These are phyloP conservation scores for Tolypocladium nubicola DNA, from an alignment of 2,329 filamentous ascomycete genomes.

Conservation along the genomic window DNA sequence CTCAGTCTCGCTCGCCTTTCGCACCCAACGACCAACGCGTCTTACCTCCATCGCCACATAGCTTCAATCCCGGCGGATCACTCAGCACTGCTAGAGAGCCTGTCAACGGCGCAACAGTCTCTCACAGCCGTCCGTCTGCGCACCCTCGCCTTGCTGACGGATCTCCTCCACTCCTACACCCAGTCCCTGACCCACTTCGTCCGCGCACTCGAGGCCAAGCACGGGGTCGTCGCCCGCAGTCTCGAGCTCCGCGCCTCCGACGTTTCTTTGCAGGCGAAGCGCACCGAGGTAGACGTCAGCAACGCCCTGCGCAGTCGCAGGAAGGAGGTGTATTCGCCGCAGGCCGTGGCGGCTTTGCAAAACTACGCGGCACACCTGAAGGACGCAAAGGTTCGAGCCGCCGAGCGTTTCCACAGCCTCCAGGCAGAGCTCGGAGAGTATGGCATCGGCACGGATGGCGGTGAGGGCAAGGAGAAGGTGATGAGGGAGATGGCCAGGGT, in stretches of 20 bases:
- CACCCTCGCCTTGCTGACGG: constrained; percentile 23
- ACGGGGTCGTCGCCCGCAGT: constrained; percentile 38
- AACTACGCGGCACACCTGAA: constrained; percentile 39
- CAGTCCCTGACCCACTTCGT: constrained; percentile 30
- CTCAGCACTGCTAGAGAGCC: constrained; percentile 21
- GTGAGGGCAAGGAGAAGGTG: constrained; percentile 31
- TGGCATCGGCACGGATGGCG: constrained; percentile 29
- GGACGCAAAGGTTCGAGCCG: constrained; percentile 34
- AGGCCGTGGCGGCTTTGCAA: constrained; percentile 29
- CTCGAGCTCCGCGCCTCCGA: constrained; percentile 40
- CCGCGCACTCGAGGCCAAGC: constrained; percentile 43
- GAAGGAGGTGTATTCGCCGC: constrained; percentile 33
- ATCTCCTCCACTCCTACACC: constrained; percentile 29
- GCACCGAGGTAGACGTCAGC: constrained; percentile 26
- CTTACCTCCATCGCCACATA: constrained; percentile 48
- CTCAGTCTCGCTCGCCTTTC: constrained; percentile 35
- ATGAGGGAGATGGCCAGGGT: constrained; percentile 44
- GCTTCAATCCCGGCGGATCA: constrained; percentile 33
- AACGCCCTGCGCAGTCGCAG: constrained; percentile 22
- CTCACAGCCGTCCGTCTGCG: constrained; percentile 29
- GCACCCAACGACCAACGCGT: constrained; percentile 40
- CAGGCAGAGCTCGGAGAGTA: constrained; percentile 37
- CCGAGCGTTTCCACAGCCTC: constrained; percentile 30
- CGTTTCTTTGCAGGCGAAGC: constrained; percentile 31
- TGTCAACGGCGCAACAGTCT: constrained; percentile 16